Evolutionary conservation across 768 basidiomycete species (phyloP), one percentile per base, ranked within the genome.

Genomic region (Hericium rajendrae): DNA sequence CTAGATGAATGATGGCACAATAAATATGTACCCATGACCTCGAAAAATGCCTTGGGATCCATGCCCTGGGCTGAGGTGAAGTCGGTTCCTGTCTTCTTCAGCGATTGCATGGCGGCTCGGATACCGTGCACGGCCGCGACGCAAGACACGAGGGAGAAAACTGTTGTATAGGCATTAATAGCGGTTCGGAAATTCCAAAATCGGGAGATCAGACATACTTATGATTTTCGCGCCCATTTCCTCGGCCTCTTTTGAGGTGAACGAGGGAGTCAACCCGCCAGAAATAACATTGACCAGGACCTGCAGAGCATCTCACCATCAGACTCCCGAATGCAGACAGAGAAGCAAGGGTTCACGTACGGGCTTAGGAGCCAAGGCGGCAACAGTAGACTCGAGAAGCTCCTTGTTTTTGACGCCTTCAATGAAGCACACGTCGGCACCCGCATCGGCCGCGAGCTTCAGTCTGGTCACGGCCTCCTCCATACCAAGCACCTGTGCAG

Each of bases 351-450:
- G 49, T 15, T 16, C 15, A 65, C 74, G 59, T 58, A 82, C 86
- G 1, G 87, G 87, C 62, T 85, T 88, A 4, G 87, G 87, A 5
- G 83, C 79, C 28, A 90, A 70, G 2, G 83, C 85, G 22, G 76
- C 76, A 49, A 90, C 82, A 10, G 87, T 87, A 1, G 73, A 73
- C 56, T 78, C 74, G 15, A 88, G 75, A 22, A 85, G 78, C 48
- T 85, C 82, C 49, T 82, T 76, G 2, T 80, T 85, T 68, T 81
- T 81, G 28, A 88, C 86, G 43, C 88, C 87, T 67, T 89, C 87
- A 38, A 88, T 88, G 70, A 90, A 91, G 68, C 86, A 88, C 12
- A 86, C 86, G 64, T 90, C 87, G 0, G 87, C 87, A 32, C 87
- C 87, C 10, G 79, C 83, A 57, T 83, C 84, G 0, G 85, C 79